A percentile compares a stretch with the other conserved stretches of the same genome.
Evolutionary conservation across 805 yeast species (phyloP).

Genomic region (Sugiyamaella qingdaonensis): DNA sequence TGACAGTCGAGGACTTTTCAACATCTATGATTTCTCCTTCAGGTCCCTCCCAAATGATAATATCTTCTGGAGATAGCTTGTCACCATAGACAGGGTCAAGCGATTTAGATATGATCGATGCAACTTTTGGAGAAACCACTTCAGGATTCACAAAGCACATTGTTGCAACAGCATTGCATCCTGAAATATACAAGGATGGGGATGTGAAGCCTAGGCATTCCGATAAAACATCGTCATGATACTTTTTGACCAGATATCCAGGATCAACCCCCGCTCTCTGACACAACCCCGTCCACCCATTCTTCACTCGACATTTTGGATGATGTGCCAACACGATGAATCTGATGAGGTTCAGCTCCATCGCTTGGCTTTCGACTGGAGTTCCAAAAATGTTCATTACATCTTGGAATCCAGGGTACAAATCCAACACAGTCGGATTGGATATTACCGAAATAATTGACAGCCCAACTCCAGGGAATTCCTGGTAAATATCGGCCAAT

Average conservation of each 20-base stretch:
- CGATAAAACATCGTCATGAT: conserved; percentile 27
- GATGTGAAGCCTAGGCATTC: conserved; percentile 27
- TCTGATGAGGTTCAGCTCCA: conserved; percentile 17
- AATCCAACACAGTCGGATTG: background rate
- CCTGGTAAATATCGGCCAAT: background rate
- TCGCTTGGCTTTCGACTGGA: conserved; percentile 10
- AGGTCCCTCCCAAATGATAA: conserved; percentile 61
- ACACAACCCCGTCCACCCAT: conserved; percentile 77
- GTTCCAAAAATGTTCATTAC: conserved; percentile 8
- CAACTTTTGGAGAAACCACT: conserved; percentile 48
- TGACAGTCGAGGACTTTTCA: conserved; percentile 26
- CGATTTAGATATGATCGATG: conserved; percentile 13
- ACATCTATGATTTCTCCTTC: conserved; percentile 63
- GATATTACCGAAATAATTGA: background rate
- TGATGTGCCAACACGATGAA: conserved; percentile 45
- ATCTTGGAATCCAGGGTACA: background rate
- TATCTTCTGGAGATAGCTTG: conserved; percentile 44
- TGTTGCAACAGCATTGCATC: conserved; percentile 34
- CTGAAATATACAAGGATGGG: conserved; percentile 18
- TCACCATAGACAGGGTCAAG: background rate
- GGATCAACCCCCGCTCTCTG: conserved; percentile 62
- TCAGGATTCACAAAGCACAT: conserved; percentile 57
- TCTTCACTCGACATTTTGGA: conserved; percentile 34
- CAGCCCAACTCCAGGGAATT: conserved; percentile 1
- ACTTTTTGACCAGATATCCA: conserved; percentile 43